Evolutionary conservation across 768 basidiomycete genomes (phyloP), one percentile per base, ranked within the genome.

Genomic region (Lactarius evosmus): DNA sequence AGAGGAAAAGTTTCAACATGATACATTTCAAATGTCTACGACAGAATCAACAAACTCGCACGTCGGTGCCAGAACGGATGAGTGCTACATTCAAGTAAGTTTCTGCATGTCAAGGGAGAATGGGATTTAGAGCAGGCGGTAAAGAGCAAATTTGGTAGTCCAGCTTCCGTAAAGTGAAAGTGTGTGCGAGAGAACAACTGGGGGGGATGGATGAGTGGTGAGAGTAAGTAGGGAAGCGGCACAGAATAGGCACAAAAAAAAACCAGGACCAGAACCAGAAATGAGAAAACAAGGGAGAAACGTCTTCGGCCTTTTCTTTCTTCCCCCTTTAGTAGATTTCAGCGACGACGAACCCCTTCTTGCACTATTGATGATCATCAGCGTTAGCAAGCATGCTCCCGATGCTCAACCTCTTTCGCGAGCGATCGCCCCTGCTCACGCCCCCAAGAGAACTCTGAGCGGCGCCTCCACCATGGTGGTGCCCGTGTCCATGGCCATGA

Each of bases 331-430:
- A 27, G 29, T 53, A 22, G 22, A 58, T 19, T 44, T 53, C 19
- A 27, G 14, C 36, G 38, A 56, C 9, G 16, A 44, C 56, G n/a
- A n/a, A n/a, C n/a, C 12, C 11, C 16, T 30, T 25, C 3, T 38
- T 36, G 56, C 25, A 16, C 38, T 65, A 25, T 4, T 62, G 61
- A 12, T 62, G 61, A 12, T 56, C 50, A 27, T 25, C 46, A 49
- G 22, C 5, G 7, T 49, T 11, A 25, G 60, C 4, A 14, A 68
- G 44, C 52, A 68, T 60, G 17, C 55, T 62, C 58, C 67, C 58
- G 9, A 68, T 68, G n/a, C 44, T 55, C 49, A 66, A 29, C 46
- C 58, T 34, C 58, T 68, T 68, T 32, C 65, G 46, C 12, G 29
- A 27, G 17, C 56, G 59, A 38, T 66, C 66, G 14, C 46, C 1